A percentile compares a stretch with the other conserved stretches of the same genome.
These are phyloP conservation scores for Actinomucor elegans DNA, from an alignment of 371 early-diverging fungal genomes.

Conservation along the genomic window DNA sequence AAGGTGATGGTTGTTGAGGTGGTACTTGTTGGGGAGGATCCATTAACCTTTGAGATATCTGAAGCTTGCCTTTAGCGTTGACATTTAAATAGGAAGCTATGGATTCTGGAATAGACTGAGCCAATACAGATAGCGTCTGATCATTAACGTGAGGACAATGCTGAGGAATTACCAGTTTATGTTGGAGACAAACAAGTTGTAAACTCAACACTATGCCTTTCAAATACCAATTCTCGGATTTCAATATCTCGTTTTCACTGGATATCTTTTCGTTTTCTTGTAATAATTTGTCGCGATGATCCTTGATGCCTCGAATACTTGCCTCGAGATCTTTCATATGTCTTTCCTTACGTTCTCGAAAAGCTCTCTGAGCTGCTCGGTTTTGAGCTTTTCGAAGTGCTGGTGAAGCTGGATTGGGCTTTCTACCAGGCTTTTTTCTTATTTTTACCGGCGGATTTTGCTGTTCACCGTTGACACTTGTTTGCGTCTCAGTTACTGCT, in stretches of 20 bases:
- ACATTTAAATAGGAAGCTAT: slow-evolving; percentile 36
- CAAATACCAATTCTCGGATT: slow-evolving; percentile 57
- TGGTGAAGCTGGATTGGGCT: slow-evolving; percentile 71
- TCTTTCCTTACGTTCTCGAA: slow-evolving; percentile 76
- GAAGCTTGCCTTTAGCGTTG: slow-evolving; percentile 31
- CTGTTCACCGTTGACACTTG: not conserved
- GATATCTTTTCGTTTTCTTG: slow-evolving; percentile 43
- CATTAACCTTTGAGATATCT: slow-evolving; percentile 9
- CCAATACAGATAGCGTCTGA: slow-evolving; percentile 24
- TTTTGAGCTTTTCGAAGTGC: slow-evolving; percentile 78
- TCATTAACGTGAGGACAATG: slow-evolving; percentile 38
- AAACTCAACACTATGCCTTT: slow-evolving; percentile 48
- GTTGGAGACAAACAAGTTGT: slow-evolving; percentile 39
- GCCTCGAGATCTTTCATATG: slow-evolving; percentile 65
- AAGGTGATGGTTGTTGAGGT: not conserved
- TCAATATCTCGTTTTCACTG: slow-evolving; percentile 43
- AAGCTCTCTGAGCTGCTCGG: slow-evolving; percentile 79
- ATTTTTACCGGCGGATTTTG: slow-evolving; percentile 29
- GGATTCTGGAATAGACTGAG: slow-evolving; percentile 33
- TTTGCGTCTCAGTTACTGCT: not conserved
- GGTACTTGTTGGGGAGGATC: not conserved
- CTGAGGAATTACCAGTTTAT: slow-evolving; percentile 30
- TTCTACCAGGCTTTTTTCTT: slow-evolving; percentile 79
- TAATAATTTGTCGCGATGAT: slow-evolving; percentile 45
- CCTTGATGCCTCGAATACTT: slow-evolving; percentile 56